Conservation (phyloP, 2,329 filamentous ascomycete genomes). For the Emergomyces pasteurianus region DNA sequence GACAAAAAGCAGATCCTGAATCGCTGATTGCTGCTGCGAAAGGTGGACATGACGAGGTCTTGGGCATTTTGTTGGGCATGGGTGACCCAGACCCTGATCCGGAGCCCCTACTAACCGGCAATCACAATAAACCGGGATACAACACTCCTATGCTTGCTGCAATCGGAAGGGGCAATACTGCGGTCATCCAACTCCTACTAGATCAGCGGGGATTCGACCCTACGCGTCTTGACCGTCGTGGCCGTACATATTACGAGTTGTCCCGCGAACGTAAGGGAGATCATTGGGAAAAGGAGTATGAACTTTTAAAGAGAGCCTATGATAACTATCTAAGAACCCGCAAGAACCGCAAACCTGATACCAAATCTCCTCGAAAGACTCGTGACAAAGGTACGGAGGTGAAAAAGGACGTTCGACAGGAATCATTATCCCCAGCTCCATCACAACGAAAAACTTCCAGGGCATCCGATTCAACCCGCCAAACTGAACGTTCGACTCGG, state of each 20-base stretch:
- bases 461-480: conserved; percentile 20
- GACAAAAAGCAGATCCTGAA: conserved; percentile 58
- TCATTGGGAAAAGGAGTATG: conserved; percentile 79
- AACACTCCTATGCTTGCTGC: conserved; percentile 90
- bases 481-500: conserved; percentile 16
- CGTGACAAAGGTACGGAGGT: conserved; percentile 30
- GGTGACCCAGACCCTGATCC: conserved; percentile 59
- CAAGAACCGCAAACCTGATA: conserved; percentile 23
- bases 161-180: conserved; percentile 77
- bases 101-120: conserved; percentile 42
- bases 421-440: conserved; percentile 30
- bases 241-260: conserved; percentile 76
- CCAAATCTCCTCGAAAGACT: conserved; percentile 25
- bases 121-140: conserved; percentile 49
- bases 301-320: conserved; percentile 58
- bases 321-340: conserved; percentile 23
- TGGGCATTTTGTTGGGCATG: conserved; percentile 63
- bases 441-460: conserved; percentile 20
- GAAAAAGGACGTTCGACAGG: conserved; percentile 21
- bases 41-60: conserved; percentile 78
- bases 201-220: conserved; percentile 73
- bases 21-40: conserved; percentile 84
- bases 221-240: conserved; percentile 57
- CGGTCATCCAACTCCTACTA: conserved; percentile 69
- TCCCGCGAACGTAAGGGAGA: conserved; percentile 72